Evolutionary conservation across 2,329 filamentous ascomycete genomes (phyloP).

Genomic region (Trichophyton benhamiae): DNA sequence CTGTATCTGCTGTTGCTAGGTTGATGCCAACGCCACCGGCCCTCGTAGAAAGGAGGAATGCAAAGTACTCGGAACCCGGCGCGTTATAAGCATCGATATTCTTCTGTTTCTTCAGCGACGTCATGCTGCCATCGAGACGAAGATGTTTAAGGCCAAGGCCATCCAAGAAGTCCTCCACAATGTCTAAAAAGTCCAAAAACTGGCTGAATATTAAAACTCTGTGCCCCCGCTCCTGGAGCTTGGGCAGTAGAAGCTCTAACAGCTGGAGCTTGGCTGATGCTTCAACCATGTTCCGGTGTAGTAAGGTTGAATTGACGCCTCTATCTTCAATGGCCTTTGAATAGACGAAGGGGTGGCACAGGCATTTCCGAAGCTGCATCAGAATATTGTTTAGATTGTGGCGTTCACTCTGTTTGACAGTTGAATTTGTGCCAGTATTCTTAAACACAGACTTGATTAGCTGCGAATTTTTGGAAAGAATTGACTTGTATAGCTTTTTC

Average conservation of each 20-base stretch:
- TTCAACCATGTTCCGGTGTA: constrained; percentile 74
- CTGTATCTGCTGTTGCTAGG: constrained; percentile 88
- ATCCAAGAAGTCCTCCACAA: constrained; percentile 81
- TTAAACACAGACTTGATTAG: constrained; percentile 75
- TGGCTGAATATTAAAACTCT: constrained; percentile 93
- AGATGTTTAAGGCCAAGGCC: constrained; percentile 61
- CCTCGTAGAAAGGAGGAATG: constrained; percentile 83
- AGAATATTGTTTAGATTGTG: constrained; percentile 85
- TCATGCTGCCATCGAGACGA: constrained; percentile 75
- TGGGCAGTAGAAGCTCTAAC: constrained; percentile 73
- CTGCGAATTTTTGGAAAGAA: constrained; percentile 78
- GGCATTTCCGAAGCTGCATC: constrained; percentile 84
- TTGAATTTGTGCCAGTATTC: constrained; percentile 37
- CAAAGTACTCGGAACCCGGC: constrained; percentile 68
- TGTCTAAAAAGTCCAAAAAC: constrained; percentile 73
- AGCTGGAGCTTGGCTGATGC: constrained; percentile 82
- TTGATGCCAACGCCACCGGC: constrained; percentile 97
- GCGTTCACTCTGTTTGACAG: constrained; percentile 55
- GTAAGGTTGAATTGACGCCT: constrained; percentile 45
- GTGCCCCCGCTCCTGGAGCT: constrained; percentile 72
- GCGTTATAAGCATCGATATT: constrained; percentile 90
- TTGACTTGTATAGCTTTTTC: constrained; percentile 87
- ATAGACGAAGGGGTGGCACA: constrained; percentile 95
- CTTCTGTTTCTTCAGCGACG: constrained; percentile 78
- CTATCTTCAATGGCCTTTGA: constrained; percentile 80